Percentiles rank a stretch among this genome's conserved stretches.
phyloP scores from a whole-genome alignment of 1,284 basidiomycete species.

The Ceratobasidium sp. region DNA sequence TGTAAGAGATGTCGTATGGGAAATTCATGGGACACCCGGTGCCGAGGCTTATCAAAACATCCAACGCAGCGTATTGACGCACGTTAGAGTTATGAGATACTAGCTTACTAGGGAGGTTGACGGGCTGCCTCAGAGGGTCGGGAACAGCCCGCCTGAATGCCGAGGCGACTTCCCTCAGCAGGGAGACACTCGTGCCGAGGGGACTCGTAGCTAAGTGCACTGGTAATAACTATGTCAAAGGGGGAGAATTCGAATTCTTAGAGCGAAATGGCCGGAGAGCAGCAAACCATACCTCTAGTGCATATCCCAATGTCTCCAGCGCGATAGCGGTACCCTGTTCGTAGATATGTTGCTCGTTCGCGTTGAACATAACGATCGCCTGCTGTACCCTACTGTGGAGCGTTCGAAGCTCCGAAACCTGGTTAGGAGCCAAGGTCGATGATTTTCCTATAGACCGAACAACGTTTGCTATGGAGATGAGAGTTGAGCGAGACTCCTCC shows the following conservation, averaged over 20 bases:
- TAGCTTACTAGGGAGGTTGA: slow-evolving; percentile 28
- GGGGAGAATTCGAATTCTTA: background rate
- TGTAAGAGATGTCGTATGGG: slow-evolving; percentile 8
- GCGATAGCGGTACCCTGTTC: slow-evolving; percentile 22
- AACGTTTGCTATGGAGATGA: background rate
- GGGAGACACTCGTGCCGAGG: background rate
- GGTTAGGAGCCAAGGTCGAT: background rate
- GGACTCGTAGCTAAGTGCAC: slow-evolving; percentile 8
- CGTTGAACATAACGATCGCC: slow-evolving; percentile 1
- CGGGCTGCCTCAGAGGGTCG: slow-evolving; percentile 15
- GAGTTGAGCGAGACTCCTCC: slow-evolving; percentile 5
- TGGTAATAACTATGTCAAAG: background rate
- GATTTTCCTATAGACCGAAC: background rate
- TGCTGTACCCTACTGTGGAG: slow-evolving; percentile 18
- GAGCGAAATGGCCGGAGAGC: background rate
- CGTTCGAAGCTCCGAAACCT: slow-evolving; percentile 14
- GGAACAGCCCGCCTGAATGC: slow-evolving; percentile 24
- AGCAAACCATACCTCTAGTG: slow-evolving; percentile 7
- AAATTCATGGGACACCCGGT: slow-evolving; percentile 22
- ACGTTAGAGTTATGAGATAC: background rate
- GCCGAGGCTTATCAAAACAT: slow-evolving; percentile 26
- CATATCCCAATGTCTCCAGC: slow-evolving; percentile 1
- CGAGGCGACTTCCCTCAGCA: background rate
- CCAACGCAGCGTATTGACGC: slow-evolving; percentile 15
- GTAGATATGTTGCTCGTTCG: slow-evolving; percentile 28